A percentile compares a stretch with the other conserved stretches of the same genome.
These are phyloP conservation scores for Nemania serpens DNA, from an alignment of 2,329 filamentous ascomycete genomes.

Conservation along the genomic window DNA sequence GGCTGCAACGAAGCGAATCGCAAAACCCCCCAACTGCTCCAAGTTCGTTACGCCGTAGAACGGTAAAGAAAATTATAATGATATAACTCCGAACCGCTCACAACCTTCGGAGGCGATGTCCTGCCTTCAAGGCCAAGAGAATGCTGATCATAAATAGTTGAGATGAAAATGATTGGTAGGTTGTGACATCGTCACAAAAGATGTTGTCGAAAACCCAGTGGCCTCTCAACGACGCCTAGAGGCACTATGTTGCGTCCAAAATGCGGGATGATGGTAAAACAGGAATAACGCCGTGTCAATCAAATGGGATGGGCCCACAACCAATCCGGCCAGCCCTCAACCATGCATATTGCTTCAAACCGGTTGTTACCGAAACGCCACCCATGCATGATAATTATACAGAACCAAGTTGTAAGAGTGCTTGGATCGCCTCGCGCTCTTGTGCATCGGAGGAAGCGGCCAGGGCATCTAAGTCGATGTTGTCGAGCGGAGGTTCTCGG, in stretches of 20 bases:
- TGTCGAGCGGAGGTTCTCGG: constrained; percentile 55
- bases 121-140: constrained; percentile 34
- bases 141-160: constrained; percentile 32
- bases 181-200: constrained; percentile 25
- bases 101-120: constrained; percentile 30
- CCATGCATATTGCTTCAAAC: constrained; percentile 33
- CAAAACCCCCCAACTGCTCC: constrained; percentile 26
- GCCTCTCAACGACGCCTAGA: constrained; percentile 32
- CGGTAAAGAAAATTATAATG: constrained; percentile 27
- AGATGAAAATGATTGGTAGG: constrained; percentile 23
- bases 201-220: constrained; percentile 24
- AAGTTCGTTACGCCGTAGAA: constrained; percentile 36
- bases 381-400: constrained; percentile 65
- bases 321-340: constrained; percentile 36
- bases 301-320: constrained; percentile 34
- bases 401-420: constrained; percentile 80
- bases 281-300: constrained; percentile 38
- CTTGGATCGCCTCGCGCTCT: constrained; percentile 82
- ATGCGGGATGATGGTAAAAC: constrained; percentile 35
- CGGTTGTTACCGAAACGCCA: constrained; percentile 52
- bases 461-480: constrained; percentile 57
- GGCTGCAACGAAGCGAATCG: constrained; percentile 25
- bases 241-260: constrained; percentile 33
- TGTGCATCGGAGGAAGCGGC: constrained; percentile 65
- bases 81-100: constrained; percentile 36